Evolutionary conservation across 441 rosid genomes (phyloP).

Genomic region (Jatropha podagrica): DNA sequence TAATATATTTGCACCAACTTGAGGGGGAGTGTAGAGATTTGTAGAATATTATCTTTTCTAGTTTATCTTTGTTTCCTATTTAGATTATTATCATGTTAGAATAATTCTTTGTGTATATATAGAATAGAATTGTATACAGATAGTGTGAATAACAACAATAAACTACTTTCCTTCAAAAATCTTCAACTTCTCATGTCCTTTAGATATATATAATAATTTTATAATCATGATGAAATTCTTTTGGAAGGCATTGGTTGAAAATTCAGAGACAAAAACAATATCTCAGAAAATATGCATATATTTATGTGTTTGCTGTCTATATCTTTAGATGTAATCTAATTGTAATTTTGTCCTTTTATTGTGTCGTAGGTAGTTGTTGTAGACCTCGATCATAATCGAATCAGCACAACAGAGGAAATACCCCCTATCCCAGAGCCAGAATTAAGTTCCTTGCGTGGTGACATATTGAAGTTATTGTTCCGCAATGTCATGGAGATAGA

Average conservation of each 20-base stretch:
- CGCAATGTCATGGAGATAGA: conserved; percentile 92
- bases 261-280: neutral
- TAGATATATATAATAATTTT: neutral
- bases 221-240: conserved; percentile 3
- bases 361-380: conserved; percentile 87
- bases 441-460: conserved; percentile 71
- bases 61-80: too few species aligned
- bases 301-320: neutral
- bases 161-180: too few species aligned
- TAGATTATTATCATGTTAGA: too few species aligned
- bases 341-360: conserved; percentile 8
- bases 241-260: neutral
- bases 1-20: too few species aligned
- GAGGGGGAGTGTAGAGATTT: too few species aligned
- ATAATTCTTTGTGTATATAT: too few species aligned
- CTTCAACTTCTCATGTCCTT: too few species aligned
- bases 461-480: conserved; percentile 71
- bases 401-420: conserved; percentile 91
- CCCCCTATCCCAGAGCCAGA: conserved; percentile 99
- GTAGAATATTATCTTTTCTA: too few species aligned
- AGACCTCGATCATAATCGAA: conserved; percentile 88
- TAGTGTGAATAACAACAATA: too few species aligned
- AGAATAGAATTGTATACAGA: too few species aligned
- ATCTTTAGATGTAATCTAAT: conserved; percentile 1
- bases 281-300: neutral